Conservation (phyloP, 495 filamentous ascomycete species). For the Eremomyces bilateralis region DNA sequence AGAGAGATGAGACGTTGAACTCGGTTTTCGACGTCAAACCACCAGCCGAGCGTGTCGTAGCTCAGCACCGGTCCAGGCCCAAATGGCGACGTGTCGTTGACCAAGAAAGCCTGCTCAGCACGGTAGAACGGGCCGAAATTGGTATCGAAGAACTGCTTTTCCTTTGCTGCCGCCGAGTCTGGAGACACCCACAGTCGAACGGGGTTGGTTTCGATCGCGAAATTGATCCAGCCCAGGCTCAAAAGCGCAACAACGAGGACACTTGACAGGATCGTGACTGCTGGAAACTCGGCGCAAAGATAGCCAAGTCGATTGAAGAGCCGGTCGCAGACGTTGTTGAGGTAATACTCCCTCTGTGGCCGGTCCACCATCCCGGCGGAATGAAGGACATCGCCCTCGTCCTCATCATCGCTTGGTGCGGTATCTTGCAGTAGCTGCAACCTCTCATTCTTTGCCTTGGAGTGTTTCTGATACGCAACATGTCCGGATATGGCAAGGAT, state of each 20-base stretch:
- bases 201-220: conserved; percentile 70
- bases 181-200: conserved; percentile 91
- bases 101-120: conserved; percentile 77
- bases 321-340: conserved; percentile 60
- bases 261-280: conserved; percentile 52
- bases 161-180: conserved; percentile 68
- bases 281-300: conserved; percentile 60
- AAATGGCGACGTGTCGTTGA: conserved; percentile 53
- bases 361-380: conserved; percentile 47
- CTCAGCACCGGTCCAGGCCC: conserved; percentile 56
- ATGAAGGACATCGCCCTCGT: conserved; percentile 60
- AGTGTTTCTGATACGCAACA: conserved; percentile 48
- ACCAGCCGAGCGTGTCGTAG: conserved; percentile 79
- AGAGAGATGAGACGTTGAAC: conserved; percentile 46
- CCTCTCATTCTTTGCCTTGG: conserved; percentile 52
- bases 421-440: conserved; percentile 71
- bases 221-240: conserved; percentile 70
- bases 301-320: conserved; percentile 69
- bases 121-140: conserved; percentile 93
- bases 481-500: conserved; percentile 46
- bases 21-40: conserved; percentile 72
- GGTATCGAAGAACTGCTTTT: conserved; percentile 86
- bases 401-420: conserved; percentile 70
- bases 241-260: conserved; percentile 49
- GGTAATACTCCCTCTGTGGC: conserved; percentile 45